A percentile compares a stretch with the other conserved stretches of the same genome.
phyloP scores from a whole-genome alignment of 371 early-diverging fungal species.

The Lichtheimia corymbifera region DNA sequence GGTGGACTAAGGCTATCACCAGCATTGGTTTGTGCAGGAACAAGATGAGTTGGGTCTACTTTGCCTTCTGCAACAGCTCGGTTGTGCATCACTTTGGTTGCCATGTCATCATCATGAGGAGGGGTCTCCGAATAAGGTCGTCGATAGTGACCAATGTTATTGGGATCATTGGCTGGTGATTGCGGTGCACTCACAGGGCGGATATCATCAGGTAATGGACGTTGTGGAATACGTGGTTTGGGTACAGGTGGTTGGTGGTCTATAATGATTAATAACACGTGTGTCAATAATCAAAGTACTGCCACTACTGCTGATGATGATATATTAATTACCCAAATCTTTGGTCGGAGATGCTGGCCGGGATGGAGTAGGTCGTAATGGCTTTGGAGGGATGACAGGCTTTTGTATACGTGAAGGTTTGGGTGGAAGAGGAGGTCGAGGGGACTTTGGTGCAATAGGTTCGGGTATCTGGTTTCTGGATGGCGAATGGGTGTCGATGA shows the following conservation, averaged over 20 bases:
- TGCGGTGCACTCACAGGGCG: conserved; percentile 15
- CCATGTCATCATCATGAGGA: neutral
- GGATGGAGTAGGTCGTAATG: conserved; percentile 1
- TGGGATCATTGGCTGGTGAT: neutral
- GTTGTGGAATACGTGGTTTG: neutral
- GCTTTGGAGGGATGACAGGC: conserved; percentile 14
- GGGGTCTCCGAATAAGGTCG: conserved; percentile 1
- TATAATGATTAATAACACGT: conserved; percentile 1
- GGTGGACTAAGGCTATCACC: conserved; percentile 42
- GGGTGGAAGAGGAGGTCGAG: conserved; percentile 17
- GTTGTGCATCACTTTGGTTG: neutral
- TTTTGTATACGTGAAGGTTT: conserved; percentile 17
- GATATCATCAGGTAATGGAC: neutral
- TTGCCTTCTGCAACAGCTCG: conserved; percentile 27
- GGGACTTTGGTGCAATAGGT: neutral
- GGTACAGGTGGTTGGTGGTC: neutral
- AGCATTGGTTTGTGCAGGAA: conserved; percentile 50
- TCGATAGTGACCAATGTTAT: too few relatives aligned
- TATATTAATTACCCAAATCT: neutral
- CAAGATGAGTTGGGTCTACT: conserved; percentile 43
- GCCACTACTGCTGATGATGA: too few relatives aligned
- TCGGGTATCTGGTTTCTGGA: neutral
- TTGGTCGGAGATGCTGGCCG: conserved; percentile 8
- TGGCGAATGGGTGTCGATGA: conserved; percentile 36
- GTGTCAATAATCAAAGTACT: too few relatives aligned